These are phyloP conservation scores for Pascua guehoae DNA, from an alignment of 1,284 basidiomycete genomes.

Conservation along the genomic window DNA sequence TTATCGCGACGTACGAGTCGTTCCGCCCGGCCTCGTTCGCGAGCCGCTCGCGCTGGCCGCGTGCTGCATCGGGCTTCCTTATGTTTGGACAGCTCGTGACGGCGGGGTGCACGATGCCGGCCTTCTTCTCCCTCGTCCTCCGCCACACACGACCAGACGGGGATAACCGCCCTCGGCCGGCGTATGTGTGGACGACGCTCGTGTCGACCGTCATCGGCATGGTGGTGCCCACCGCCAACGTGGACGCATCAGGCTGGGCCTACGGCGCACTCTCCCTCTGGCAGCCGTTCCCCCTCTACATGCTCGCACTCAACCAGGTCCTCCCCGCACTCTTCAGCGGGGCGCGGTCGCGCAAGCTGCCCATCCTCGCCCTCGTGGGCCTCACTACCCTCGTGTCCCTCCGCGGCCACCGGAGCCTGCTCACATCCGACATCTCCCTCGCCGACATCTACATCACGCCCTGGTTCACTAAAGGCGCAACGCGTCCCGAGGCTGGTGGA, in stretches of 20 bases:
- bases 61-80: too few relatives aligned
- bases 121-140: slow-evolving; percentile 10
- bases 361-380: slow-evolving; percentile 5
- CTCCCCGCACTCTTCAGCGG: slow-evolving; percentile 10
- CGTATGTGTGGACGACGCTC: slow-evolving; percentile 12
- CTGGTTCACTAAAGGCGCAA: background rate
- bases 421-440: background rate
- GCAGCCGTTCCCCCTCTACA: slow-evolving; percentile 14
- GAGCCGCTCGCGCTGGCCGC: too few relatives aligned
- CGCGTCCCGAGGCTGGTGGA: background rate
- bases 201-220: slow-evolving; percentile 11
- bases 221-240: background rate
- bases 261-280: slow-evolving; percentile 8
- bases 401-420: too few relatives aligned
- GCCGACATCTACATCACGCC: background rate
- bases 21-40: slow-evolving; percentile 14
- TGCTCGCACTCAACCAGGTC: slow-evolving; percentile 13
- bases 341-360: slow-evolving; percentile 1
- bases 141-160: too few relatives aligned
- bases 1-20: slow-evolving; percentile 12
- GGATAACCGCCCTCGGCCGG: slow-evolving; percentile 11
- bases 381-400: slow-evolving; percentile 8
- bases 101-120: slow-evolving; percentile 10
- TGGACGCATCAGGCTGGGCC: background rate
- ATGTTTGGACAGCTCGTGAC: slow-evolving; percentile 11